Evolutionary conservation across 2,329 filamentous ascomycete species (phyloP).

Genomic region (Ophiocordyceps robertsii): DNA sequence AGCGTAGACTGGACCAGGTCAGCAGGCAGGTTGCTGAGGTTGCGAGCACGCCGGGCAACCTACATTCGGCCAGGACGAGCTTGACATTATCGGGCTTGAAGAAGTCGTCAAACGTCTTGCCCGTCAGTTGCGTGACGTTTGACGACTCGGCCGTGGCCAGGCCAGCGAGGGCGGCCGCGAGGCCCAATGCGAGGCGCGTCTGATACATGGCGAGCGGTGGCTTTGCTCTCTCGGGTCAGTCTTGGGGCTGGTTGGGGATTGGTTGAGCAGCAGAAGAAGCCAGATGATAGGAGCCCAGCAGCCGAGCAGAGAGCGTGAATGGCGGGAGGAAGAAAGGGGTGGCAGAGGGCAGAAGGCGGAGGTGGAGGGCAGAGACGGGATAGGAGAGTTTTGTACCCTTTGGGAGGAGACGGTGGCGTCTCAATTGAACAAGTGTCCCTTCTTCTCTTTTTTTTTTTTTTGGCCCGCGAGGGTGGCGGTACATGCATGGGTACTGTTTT

Average conservation of each 20-base stretch:
- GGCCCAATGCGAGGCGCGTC: constrained; percentile 37
- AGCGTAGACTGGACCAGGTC: constrained; percentile 58
- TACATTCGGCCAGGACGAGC: constrained; percentile 89
- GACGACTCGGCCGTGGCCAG: constrained; percentile 59
- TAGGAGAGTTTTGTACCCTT: constrained; percentile 21
- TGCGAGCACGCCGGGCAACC: constrained; percentile 20
- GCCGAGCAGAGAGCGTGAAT: constrained; percentile 3
- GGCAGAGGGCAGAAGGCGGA: neutral
- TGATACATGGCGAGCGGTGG: constrained; percentile 28
- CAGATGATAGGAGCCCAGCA: constrained; percentile 1
- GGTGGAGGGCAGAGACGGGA: constrained; percentile 1
- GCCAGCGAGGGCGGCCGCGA: constrained; percentile 40
- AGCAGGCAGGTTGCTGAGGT: neutral
- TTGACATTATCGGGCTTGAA: constrained; percentile 75
- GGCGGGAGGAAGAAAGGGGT: constrained; percentile 2
- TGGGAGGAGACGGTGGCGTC: constrained; percentile 6
- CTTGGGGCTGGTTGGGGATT: neutral
- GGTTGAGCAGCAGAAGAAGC: neutral
- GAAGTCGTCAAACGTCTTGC: constrained; percentile 78
- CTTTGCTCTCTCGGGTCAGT: neutral
- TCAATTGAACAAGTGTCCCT: constrained; percentile 32
- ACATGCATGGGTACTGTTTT: too few relatives aligned
- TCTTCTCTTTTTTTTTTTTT: constrained; percentile 20
- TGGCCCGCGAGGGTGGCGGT: too few relatives aligned
- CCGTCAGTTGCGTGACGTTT: constrained; percentile 74